A percentile compares a stretch with the other conserved stretches of the same genome.
These are phyloP conservation scores for Erythrobasidium yunnanense DNA, from an alignment of 768 basidiomycete species.

Conservation along the genomic window DNA sequence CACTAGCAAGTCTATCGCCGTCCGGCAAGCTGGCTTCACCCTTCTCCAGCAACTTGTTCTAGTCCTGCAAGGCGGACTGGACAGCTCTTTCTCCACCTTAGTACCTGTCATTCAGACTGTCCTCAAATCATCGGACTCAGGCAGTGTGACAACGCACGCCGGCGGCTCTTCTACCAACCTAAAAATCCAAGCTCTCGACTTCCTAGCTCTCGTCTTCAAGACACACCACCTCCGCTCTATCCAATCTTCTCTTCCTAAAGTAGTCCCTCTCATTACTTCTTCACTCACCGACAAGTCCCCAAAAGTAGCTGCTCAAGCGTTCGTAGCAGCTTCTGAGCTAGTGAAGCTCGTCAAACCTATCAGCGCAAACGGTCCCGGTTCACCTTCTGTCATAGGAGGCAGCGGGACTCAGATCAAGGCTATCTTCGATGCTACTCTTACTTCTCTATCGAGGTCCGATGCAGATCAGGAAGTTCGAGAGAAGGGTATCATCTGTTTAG, in stretches of 20 bases:
- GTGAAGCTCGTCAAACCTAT: conserved; percentile 61
- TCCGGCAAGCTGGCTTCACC: conserved; percentile 74
- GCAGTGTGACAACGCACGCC: conserved; percentile 35
- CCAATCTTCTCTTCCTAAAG: conserved; percentile 50
- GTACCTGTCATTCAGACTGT: conserved; percentile 43
- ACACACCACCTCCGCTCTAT: conserved; percentile 57
- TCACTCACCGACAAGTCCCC: conserved; percentile 73
- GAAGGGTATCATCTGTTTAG: conserved; percentile 69
- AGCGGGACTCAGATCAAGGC: conserved; percentile 46
- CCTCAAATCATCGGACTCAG: conserved; percentile 35
- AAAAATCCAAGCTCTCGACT: conserved; percentile 71
- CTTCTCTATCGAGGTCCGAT: conserved; percentile 61
- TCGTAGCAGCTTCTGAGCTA: conserved; percentile 74
- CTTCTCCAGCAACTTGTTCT: conserved; percentile 63
- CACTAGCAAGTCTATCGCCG: conserved; percentile 63
- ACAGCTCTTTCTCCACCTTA: conserved; percentile 57
- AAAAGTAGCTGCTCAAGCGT: conserved; percentile 73
- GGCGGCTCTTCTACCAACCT: conserved; percentile 64
- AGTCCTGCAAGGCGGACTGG: conserved; percentile 72
- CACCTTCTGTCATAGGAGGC: not conserved
- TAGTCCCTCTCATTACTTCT: conserved; percentile 65
- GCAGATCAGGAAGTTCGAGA: conserved; percentile 84
- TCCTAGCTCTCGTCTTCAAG: conserved; percentile 72
- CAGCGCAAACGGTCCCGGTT: conserved; percentile 34
- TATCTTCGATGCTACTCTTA: conserved; percentile 64